Evolutionary conservation across 2,329 filamentous ascomycete genomes (phyloP).

Genomic region (Lachnellula willkommii): DNA sequence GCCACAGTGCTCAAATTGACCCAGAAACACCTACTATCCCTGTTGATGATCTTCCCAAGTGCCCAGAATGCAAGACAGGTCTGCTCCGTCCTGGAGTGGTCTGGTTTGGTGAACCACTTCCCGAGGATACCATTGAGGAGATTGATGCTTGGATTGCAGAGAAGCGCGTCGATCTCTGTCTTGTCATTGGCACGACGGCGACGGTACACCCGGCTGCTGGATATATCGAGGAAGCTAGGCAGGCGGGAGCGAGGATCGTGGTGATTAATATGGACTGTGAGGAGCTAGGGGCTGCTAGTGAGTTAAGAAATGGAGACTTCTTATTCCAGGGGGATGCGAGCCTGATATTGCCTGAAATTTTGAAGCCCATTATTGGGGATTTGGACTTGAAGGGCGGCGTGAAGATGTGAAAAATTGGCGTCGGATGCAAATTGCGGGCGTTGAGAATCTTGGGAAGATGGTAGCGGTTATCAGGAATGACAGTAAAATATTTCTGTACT

Average conservation of each 20-base stretch:
- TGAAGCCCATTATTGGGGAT: conserved; percentile 32
- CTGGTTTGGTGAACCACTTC: conserved; percentile 79
- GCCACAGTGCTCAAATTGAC: background rate
- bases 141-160: conserved; percentile 61
- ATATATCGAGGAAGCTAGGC: conserved; percentile 61
- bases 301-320: conserved; percentile 42
- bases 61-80: conserved; percentile 55
- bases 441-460: no score
- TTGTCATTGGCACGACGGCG: conserved; percentile 84
- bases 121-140: conserved; percentile 51
- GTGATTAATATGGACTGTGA: conserved; percentile 61
- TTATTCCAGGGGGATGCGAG: conserved; percentile 56
- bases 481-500: no score
- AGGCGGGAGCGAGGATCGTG: conserved; percentile 63
- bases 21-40: conserved; percentile 3
- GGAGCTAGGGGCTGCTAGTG: conserved; percentile 21
- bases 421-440: no score
- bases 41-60: conserved; percentile 54
- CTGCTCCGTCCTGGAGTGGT: conserved; percentile 72
- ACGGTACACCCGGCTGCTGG: conserved; percentile 74
- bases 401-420: no score
- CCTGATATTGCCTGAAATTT: conserved; percentile 47
- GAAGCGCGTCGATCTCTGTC: conserved; percentile 65
- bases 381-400: background rate
- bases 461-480: no score